Percentiles rank a stretch among this genome's conserved stretches.
phyloP scores from a whole-genome alignment of 2,329 filamentous ascomycete species.

The Nannizziopsis barbatae region DNA sequence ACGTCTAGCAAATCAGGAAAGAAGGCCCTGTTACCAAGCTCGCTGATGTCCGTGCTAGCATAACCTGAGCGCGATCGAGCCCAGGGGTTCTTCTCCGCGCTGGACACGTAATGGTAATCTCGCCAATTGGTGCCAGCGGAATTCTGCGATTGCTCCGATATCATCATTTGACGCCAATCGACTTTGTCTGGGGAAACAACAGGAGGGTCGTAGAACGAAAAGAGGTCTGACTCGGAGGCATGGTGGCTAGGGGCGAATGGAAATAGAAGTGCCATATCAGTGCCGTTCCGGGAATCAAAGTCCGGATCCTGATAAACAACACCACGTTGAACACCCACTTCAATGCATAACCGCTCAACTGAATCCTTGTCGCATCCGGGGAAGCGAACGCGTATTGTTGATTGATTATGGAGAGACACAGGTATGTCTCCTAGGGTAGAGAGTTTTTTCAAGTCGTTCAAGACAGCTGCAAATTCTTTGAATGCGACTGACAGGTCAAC shows the following conservation, averaged over 20 bases:
- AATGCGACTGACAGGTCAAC: slow-evolving; percentile 78
- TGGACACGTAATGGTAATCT: slow-evolving; percentile 34
- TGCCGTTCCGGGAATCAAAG: slow-evolving; percentile 57
- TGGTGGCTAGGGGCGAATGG: slow-evolving; percentile 64
- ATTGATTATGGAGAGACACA: slow-evolving; percentile 57
- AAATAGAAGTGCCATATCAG: slow-evolving; percentile 66
- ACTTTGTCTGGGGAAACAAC: slow-evolving; percentile 33
- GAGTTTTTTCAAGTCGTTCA: slow-evolving; percentile 71
- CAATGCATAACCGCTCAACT: slow-evolving; percentile 72
- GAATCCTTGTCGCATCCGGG: slow-evolving; percentile 78
- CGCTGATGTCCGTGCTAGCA: slow-evolving; percentile 47
- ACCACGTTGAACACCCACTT: slow-evolving; percentile 73
- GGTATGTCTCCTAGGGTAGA: slow-evolving; percentile 72
- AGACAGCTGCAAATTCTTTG: slow-evolving; percentile 66
- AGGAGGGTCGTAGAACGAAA: slow-evolving; percentile 33
- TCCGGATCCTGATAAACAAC: slow-evolving; percentile 66
- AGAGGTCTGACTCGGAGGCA: slow-evolving; percentile 34
- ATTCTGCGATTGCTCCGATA: slow-evolving; percentile 24
- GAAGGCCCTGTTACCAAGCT: slow-evolving; percentile 34
- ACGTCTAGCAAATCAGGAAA: slow-evolving; percentile 33
- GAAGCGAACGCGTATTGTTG: slow-evolving; percentile 69
- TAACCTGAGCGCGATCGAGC: slow-evolving; percentile 44
- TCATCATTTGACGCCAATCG: slow-evolving; percentile 50
- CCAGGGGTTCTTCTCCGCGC: slow-evolving; percentile 45
- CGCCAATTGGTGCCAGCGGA: slow-evolving; percentile 15